Percentiles rank a stretch among this genome's conserved stretches.
These are phyloP conservation scores for Theobroma grandiflorum DNA, from an alignment of 441 rosid species.

Conservation along the genomic window DNA sequence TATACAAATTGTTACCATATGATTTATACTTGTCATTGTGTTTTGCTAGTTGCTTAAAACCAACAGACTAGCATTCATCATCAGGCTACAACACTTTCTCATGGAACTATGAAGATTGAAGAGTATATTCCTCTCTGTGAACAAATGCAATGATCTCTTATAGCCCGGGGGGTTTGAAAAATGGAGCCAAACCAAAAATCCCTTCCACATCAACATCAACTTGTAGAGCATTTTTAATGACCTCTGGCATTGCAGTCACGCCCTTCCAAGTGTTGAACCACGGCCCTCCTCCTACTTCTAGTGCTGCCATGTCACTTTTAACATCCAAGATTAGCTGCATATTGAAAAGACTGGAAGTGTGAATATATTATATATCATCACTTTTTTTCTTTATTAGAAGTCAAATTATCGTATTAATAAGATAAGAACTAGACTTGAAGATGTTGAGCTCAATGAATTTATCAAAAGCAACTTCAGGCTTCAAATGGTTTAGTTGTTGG, in stretches of 20 bases:
- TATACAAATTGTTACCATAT: neutral
- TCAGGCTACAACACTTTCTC: neutral
- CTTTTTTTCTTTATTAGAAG: neutral
- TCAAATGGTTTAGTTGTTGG: neutral
- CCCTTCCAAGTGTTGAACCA: constrained; percentile 96
- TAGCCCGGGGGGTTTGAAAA: constrained; percentile 90
- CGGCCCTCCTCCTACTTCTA: constrained; percentile 97
- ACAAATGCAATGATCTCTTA: constrained; percentile 34
- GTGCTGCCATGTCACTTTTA: constrained; percentile 84
- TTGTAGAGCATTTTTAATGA: constrained; percentile 55
- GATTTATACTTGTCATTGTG: neutral
- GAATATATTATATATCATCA: neutral
- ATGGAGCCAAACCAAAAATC: constrained; percentile 56
- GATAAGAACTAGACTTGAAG: constrained; percentile 2
- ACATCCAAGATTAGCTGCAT: constrained; percentile 74
- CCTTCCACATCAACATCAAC: constrained; percentile 73
- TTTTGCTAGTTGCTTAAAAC: neutral
- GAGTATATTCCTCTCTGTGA: neutral
- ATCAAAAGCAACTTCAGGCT: neutral
- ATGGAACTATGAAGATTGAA: neutral
- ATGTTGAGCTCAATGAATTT: neutral
- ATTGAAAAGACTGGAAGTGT: neutral
- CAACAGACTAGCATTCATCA: neutral
- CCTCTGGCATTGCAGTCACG: constrained; percentile 63
- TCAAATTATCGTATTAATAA: neutral